phyloP scores from a whole-genome alignment of 441 rosid species.

The Eruca vesicaria region DNA sequence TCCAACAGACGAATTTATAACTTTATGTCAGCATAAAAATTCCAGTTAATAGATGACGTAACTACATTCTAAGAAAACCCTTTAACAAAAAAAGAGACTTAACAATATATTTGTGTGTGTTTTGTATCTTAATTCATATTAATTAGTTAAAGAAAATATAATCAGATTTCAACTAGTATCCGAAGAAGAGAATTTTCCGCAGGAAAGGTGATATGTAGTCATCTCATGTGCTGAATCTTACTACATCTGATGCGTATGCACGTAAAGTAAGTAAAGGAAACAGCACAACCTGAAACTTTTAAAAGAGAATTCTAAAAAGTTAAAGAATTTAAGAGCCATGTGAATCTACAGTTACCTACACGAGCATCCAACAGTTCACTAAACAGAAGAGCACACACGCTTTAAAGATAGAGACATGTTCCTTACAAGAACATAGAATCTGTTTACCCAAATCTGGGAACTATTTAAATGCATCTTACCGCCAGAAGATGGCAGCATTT shows the following conservation, averaged over 20 bases:
- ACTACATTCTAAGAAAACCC: background rate
- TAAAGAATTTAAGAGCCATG: conserved; percentile 31
- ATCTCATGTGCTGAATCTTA: conserved; percentile 12
- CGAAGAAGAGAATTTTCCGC: background rate
- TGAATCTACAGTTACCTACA: conserved; percentile 31
- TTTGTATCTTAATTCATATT: no score
- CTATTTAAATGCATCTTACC: conserved; percentile 27
- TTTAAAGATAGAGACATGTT: conserved; percentile 22
- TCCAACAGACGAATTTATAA: no score
- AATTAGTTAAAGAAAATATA: background rate
- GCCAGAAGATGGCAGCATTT: background rate
- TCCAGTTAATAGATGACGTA: background rate
- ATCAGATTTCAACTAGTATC: background rate
- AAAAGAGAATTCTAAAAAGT: background rate
- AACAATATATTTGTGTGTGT: no score
- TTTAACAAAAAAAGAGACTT: background rate
- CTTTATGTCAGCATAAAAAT: background rate
- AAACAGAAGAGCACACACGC: conserved; percentile 23
- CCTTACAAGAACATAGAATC: conserved; percentile 3
- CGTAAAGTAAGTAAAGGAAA: conserved; percentile 14
- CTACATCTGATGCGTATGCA: background rate
- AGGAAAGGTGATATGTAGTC: conserved; percentile 20
- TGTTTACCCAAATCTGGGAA: conserved; percentile 21
- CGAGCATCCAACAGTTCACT: conserved; percentile 16
- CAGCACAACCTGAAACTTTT: conserved; percentile 15